These are phyloP conservation scores for Wickerhamiella nectarea DNA, from an alignment of 805 yeast species.

Conservation along the genomic window DNA sequence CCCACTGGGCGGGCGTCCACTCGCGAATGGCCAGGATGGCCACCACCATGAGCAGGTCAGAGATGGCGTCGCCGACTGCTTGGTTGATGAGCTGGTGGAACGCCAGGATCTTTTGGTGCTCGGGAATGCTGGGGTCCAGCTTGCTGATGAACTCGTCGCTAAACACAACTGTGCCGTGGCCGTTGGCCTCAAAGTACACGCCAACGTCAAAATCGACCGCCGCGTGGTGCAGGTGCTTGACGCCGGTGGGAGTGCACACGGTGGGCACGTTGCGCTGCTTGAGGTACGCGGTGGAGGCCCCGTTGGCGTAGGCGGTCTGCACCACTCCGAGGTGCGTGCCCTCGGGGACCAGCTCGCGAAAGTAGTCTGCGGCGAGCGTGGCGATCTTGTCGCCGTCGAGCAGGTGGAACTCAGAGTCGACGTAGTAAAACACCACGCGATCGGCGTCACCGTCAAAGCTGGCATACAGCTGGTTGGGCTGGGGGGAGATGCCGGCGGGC, in stretches of 20 bases:
- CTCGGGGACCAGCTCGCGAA: slow-evolving; percentile 35
- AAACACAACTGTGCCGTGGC: slow-evolving; percentile 94
- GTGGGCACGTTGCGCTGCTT: slow-evolving; percentile 59
- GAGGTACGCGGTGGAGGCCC: slow-evolving; percentile 68
- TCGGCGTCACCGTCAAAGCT: slow-evolving; percentile 98
- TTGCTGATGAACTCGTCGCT: slow-evolving; percentile 36
- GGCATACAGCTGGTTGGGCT: slow-evolving; percentile 42
- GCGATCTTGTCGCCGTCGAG: slow-evolving; percentile 93
- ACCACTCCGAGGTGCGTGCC: slow-evolving; percentile 62
- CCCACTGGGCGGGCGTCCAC: slow-evolving; percentile 60
- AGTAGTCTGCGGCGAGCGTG: slow-evolving; percentile 61
- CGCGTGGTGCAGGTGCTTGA: slow-evolving; percentile 89
- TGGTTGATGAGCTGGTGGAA: slow-evolving; percentile 74
- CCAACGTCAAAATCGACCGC: slow-evolving; percentile 79
- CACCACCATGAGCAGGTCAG: slow-evolving; percentile 75
- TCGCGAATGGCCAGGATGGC: slow-evolving; percentile 44
- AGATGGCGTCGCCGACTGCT: slow-evolving; percentile 95
- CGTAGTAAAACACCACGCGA: slow-evolving; percentile 62
- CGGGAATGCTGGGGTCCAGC: slow-evolving; percentile 33
- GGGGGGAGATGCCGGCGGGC: slow-evolving; percentile 46
- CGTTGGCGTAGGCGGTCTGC: slow-evolving; percentile 97
- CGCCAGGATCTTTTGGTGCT: slow-evolving; percentile 39
- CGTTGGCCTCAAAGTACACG: slow-evolving; percentile 94
- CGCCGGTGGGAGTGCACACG: slow-evolving; percentile 87
- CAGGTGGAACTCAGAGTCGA: slow-evolving; percentile 25